phyloP scores from a whole-genome alignment of 371 early-diverging fungal species.

The Rhizopus sp. region DNA sequence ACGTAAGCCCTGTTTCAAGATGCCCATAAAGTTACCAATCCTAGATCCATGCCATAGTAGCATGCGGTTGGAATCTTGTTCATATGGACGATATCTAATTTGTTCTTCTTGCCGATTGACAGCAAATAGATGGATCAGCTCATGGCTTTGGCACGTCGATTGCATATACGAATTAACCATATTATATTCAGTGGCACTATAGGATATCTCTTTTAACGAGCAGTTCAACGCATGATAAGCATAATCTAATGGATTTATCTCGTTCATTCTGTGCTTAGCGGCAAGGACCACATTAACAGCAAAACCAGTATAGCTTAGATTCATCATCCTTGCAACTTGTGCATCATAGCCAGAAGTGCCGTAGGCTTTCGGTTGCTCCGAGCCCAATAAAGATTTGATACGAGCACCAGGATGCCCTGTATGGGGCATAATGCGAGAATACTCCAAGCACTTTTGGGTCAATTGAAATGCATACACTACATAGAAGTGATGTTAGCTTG shows the following conservation, averaged over 20 bases:
- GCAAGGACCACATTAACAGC: conserved; percentile 55
- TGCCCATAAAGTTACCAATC: conserved; percentile 47
- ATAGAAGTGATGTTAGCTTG: neutral
- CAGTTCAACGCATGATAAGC: conserved; percentile 45
- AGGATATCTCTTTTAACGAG: conserved; percentile 27
- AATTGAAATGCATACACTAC: conserved; percentile 16
- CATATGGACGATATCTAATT: conserved; percentile 26
- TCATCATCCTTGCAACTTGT: conserved; percentile 35
- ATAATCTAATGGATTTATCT: conserved; percentile 57
- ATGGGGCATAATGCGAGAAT: conserved; percentile 21
- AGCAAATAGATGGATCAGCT: conserved; percentile 42
- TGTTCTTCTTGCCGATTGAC: conserved; percentile 36
- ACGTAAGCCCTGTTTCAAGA: conserved; percentile 50
- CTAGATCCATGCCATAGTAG: conserved; percentile 57
- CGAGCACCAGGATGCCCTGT: neutral
- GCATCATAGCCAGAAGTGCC: neutral
- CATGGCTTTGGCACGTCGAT: conserved; percentile 30
- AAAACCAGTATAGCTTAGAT: conserved; percentile 51
- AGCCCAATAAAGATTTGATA: neutral
- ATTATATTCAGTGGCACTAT: conserved; percentile 22
- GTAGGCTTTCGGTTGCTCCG: no score
- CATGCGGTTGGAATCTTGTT: conserved; percentile 33
- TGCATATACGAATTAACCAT: conserved; percentile 49
- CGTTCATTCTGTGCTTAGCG: conserved; percentile 40
- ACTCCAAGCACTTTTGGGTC: conserved; percentile 20